These are phyloP conservation scores for Xylariaceae sp. DNA, from an alignment of 2,329 filamentous ascomycete species.

Conservation along the genomic window DNA sequence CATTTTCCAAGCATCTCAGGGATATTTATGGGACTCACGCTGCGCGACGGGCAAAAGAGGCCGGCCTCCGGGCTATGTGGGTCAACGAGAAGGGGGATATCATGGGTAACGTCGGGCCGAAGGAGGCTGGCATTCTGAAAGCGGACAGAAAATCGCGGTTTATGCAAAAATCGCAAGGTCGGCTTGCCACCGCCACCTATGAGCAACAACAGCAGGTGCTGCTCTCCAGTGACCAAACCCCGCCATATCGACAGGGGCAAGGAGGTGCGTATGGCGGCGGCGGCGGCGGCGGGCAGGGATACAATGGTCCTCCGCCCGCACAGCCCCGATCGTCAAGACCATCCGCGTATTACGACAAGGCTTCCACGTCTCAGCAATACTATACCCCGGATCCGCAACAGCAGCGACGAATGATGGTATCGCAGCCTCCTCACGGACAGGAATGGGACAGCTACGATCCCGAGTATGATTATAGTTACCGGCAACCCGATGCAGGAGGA, in stretches of 20 bases:
- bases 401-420: conserved; percentile 3
- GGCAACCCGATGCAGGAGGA: neutral
- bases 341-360: neutral
- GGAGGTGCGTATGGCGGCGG: neutral
- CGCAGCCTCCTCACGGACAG: neutral
- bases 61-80: conserved; percentile 9
- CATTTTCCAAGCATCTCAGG: conserved; percentile 1
- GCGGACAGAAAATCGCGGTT: conserved; percentile 1
- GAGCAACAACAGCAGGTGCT: neutral
- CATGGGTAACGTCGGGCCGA: conserved; percentile 5
- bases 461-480: neutral
- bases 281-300: neutral
- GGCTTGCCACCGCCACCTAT: neutral
- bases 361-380: neutral
- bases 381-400: neutral
- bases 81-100: conserved; percentile 4
- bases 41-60: conserved; percentile 9
- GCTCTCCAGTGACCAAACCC: neutral
- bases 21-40: conserved; percentile 8
- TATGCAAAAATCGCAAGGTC: neutral
- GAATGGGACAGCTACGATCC: neutral
- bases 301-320: neutral
- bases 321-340: neutral
- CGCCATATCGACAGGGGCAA: neutral
- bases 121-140: conserved; percentile 4